Evolutionary conservation across 1,284 basidiomycete genomes (phyloP).

Genomic region (Chiua sp.): DNA sequence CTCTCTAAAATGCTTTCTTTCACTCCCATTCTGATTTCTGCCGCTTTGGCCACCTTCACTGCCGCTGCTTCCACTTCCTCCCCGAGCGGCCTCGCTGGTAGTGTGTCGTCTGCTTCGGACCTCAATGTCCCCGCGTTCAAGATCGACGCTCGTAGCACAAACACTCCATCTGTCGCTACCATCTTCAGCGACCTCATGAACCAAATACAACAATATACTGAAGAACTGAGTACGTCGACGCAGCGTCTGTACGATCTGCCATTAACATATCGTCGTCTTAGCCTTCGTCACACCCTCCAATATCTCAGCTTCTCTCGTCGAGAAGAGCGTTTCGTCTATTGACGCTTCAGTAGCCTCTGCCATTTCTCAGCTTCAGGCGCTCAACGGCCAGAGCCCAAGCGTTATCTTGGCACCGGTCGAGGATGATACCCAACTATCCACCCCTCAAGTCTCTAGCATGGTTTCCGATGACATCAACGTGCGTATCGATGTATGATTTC

Average conservation of each 20-base stretch:
- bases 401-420: slow-evolving; percentile 40
- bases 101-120: not conserved
- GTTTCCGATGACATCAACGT: slow-evolving; percentile 36
- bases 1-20: slow-evolving; percentile 55
- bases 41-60: slow-evolving; percentile 39
- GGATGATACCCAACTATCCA: slow-evolving; percentile 33
- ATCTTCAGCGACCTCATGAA: slow-evolving; percentile 32
- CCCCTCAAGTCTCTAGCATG: slow-evolving; percentile 36
- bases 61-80: slow-evolving; percentile 22
- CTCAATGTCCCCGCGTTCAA: not conserved
- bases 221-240: slow-evolving; percentile 39
- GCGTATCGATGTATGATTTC: not conserved
- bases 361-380: slow-evolving; percentile 38
- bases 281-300: slow-evolving; percentile 37
- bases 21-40: slow-evolving; percentile 43
- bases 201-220: slow-evolving; percentile 31
- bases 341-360: slow-evolving; percentile 37
- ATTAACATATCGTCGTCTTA: slow-evolving; percentile 25
- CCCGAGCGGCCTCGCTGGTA: no score
- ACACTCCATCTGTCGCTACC: slow-evolving; percentile 10
- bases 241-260: not conserved
- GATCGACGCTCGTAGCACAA: slow-evolving; percentile 10
- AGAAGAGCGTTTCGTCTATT: slow-evolving; percentile 36
- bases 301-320: slow-evolving; percentile 36
- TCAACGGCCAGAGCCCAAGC: slow-evolving; percentile 36